Conservation (phyloP, 2,329 filamentous ascomycete genomes). For the Metarhizium sp. region DNA sequence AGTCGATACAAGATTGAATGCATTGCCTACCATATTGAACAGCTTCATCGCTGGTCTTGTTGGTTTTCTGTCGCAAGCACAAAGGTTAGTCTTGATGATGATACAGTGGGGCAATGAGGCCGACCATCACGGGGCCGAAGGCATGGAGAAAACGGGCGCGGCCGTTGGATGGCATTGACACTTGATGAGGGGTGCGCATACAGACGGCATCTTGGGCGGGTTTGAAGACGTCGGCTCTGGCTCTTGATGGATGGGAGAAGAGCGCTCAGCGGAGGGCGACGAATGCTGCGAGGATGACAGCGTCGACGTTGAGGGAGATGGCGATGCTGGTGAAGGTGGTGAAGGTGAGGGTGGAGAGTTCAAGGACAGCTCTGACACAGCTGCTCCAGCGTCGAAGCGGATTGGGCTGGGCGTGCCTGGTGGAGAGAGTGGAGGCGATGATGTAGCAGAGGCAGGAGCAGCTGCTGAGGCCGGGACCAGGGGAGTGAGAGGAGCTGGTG, state of each 20-base stretch:
- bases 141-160: conserved; percentile 6
- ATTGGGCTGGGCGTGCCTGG: conserved; percentile 3
- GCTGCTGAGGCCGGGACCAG: conserved; percentile 6
- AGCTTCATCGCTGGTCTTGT: conserved; percentile 27
- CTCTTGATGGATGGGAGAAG: conserved; percentile 16
- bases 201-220: conserved; percentile 44
- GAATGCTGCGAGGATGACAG: conserved; percentile 17
- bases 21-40: conserved; percentile 28
- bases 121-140: conserved; percentile 9
- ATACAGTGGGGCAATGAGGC: conserved; percentile 9
- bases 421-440: conserved; percentile 20
- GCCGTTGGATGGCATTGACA: background rate
- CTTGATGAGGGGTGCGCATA: conserved; percentile 26
- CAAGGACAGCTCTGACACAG: conserved; percentile 26
- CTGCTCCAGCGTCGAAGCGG: conserved; percentile 9
- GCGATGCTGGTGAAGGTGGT: conserved; percentile 14
- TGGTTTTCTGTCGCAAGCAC: conserved; percentile 19
- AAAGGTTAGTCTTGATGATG: conserved; percentile 13
- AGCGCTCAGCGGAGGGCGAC: conserved; percentile 16
- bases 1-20: background rate
- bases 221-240: conserved; percentile 17
- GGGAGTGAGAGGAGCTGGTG: background rate
- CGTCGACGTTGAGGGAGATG: conserved; percentile 20
- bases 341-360: conserved; percentile 31
- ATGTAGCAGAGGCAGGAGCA: conserved; percentile 20